These are phyloP conservation scores for Aspergillus terreus DNA, from an alignment of 2,329 filamentous ascomycete genomes.

Conservation along the genomic window DNA sequence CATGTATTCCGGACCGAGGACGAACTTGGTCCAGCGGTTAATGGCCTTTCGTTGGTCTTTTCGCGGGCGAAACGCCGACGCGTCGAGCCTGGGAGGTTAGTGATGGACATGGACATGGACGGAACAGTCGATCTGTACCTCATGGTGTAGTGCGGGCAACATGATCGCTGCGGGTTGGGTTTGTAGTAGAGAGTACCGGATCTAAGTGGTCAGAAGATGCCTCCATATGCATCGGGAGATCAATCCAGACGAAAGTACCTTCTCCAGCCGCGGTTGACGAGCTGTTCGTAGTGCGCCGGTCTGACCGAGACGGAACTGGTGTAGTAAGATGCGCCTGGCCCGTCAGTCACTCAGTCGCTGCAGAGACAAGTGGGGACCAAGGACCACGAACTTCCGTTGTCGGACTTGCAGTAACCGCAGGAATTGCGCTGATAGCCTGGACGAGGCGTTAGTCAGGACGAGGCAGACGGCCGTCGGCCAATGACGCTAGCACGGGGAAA, in stretches of 20 bases:
- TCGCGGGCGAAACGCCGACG: conserved; percentile 39
- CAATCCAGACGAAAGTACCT: conserved; percentile 28
- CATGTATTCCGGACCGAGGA: conserved; percentile 47
- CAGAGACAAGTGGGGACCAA: neutral
- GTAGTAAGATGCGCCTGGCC: conserved; percentile 44
- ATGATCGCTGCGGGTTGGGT: conserved; percentile 65
- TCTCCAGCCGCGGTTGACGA: conserved; percentile 49
- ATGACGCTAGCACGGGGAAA: conserved; percentile 33
- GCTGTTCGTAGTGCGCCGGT: conserved; percentile 45
- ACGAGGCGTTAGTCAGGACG: conserved; percentile 5
- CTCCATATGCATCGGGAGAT: neutral
- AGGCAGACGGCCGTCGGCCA: conserved; percentile 20
- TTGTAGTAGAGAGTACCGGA: conserved; percentile 50
- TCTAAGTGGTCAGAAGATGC: conserved; percentile 22
- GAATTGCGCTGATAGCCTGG: conserved; percentile 46
- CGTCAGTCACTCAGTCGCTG: conserved; percentile 8
- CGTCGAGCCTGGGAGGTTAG: conserved; percentile 35
- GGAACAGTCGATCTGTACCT: conserved; percentile 27
- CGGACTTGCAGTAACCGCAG: conserved; percentile 48
- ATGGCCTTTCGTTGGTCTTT: conserved; percentile 46
- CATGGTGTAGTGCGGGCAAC: conserved; percentile 76
- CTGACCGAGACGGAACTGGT: conserved; percentile 42
- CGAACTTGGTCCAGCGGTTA: conserved; percentile 47
- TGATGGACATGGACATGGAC: neutral
- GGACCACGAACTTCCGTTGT: conserved; percentile 39